phyloP scores from a whole-genome alignment of 345 rosid species.

The Arabidopsis arenosa region DNA sequence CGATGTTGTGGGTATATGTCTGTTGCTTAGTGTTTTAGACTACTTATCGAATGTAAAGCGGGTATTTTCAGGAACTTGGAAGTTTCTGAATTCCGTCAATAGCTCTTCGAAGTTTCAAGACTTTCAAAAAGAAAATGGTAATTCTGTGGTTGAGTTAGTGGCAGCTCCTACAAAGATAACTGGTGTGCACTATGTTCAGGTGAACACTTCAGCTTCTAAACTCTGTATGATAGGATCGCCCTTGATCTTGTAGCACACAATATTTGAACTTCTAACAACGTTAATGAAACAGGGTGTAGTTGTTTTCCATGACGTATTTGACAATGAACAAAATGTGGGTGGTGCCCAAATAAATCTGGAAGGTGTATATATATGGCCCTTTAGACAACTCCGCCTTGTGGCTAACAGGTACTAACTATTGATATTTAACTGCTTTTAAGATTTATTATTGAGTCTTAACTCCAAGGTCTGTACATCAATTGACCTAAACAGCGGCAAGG shows the following conservation, averaged over 20 bases:
- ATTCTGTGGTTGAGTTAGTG: slow-evolving; percentile 82
- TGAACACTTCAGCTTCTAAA: slow-evolving; percentile 43
- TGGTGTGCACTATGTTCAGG: slow-evolving; percentile 98
- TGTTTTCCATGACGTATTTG: slow-evolving; percentile 90
- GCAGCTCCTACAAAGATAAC: slow-evolving; percentile 86
- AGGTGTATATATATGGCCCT: slow-evolving; percentile 99
- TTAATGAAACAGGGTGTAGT: slow-evolving; percentile 78
- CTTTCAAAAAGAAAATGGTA: slow-evolving; percentile 74
- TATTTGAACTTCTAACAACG: slow-evolving; percentile 24
- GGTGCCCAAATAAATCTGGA: slow-evolving; percentile 90
- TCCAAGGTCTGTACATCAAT: slow-evolving; percentile 30
- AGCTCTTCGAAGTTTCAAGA: slow-evolving; percentile 82
- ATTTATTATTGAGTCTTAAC: background rate
- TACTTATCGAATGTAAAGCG: background rate
- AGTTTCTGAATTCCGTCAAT: slow-evolving; percentile 74
- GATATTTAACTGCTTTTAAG: slow-evolving; percentile 3
- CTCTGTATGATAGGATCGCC: background rate
- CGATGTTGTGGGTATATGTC: background rate
- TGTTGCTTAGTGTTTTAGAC: background rate
- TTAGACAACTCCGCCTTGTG: slow-evolving; percentile 95
- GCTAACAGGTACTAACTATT: slow-evolving; percentile 69
- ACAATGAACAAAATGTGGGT: slow-evolving; percentile 83
- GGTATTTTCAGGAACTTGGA: slow-evolving; percentile 78
- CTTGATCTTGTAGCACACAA: slow-evolving; percentile 25
- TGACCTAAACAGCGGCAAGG: slow-evolving; percentile 84